Conservation (phyloP, 2,329 filamentous ascomycete species). For the Aspergillus sp. region DNA sequence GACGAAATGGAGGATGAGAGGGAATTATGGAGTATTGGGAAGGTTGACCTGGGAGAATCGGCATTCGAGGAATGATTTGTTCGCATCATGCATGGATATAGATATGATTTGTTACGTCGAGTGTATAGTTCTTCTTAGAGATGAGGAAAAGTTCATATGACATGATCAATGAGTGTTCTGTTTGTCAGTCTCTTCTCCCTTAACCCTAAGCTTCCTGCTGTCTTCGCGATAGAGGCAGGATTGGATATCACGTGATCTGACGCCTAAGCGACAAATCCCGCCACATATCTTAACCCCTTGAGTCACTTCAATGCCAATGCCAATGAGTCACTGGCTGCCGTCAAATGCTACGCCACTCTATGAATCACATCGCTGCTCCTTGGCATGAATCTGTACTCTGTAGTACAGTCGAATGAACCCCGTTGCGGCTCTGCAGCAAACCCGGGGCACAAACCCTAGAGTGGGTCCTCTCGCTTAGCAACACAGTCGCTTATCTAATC, state of each 20-base stretch:
- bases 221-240: slow-evolving; percentile 5
- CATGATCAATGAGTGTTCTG: too few species aligned
- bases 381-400: too few species aligned
- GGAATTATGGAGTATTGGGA: slow-evolving; percentile 93
- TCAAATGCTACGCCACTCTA: too few species aligned
- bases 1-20: slow-evolving; percentile 92
- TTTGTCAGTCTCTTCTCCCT: too few species aligned
- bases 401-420: background rate
- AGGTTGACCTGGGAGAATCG: slow-evolving; percentile 67
- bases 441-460: slow-evolving; percentile 30
- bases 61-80: slow-evolving; percentile 26
- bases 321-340: too few species aligned
- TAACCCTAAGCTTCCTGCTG: too few species aligned
- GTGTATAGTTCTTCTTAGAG: slow-evolving; percentile 2
- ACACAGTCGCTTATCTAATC: slow-evolving; percentile 35
- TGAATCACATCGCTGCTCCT: too few species aligned
- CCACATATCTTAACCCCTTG: too few species aligned
- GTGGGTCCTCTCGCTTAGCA: slow-evolving; percentile 33
- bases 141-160: too few species aligned
- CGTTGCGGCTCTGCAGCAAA: slow-evolving; percentile 10
- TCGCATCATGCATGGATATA: slow-evolving; percentile 15
- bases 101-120: slow-evolving; percentile 12
- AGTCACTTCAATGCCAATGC: too few species aligned
- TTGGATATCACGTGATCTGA: slow-evolving; percentile 2
- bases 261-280: background rate